Conservation (phyloP, 306 rosid species). For the Glycine soja region DNA sequence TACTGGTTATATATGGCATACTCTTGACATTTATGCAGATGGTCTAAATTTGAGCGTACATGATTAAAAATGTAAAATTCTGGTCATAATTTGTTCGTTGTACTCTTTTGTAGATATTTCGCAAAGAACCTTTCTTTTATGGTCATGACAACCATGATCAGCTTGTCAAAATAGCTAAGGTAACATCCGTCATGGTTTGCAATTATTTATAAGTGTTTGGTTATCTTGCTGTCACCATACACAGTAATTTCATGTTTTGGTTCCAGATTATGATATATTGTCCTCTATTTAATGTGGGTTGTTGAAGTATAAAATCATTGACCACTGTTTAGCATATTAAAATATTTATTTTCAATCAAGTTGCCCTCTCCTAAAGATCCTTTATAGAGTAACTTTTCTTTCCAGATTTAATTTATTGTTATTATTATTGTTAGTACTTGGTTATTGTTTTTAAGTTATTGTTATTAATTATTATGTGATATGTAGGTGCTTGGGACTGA, state of each 20-base stretch:
- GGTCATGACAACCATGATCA: conserved; percentile 97
- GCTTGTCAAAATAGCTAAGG: conserved; percentile 84
- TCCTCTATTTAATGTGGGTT: no score
- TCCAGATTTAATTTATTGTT: neutral
- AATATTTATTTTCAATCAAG: neutral
- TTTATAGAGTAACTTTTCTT: neutral
- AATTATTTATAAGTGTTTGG: neutral
- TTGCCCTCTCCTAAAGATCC: neutral
- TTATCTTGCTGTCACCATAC: neutral
- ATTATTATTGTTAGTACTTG: neutral
- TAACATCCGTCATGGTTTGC: conserved; percentile 22
- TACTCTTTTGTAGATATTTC: conserved; percentile 64
- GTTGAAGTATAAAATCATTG: neutral
- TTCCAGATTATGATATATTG: neutral
- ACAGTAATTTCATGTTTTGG: neutral
- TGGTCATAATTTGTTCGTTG: neutral
- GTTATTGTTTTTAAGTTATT: neutral
- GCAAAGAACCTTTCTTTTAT: conserved; percentile 94
- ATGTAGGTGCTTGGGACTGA: conserved; percentile 83
- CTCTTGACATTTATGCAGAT: neutral
- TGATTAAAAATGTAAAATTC: conserved; percentile 1
- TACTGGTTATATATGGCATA: conserved; percentile 3
- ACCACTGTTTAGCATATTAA: neutral
- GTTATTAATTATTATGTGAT: conserved; percentile 1
- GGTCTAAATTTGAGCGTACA: neutral